Evolutionary conservation across 768 basidiomycete genomes (phyloP).

Genomic region (Paxillus involutus): DNA sequence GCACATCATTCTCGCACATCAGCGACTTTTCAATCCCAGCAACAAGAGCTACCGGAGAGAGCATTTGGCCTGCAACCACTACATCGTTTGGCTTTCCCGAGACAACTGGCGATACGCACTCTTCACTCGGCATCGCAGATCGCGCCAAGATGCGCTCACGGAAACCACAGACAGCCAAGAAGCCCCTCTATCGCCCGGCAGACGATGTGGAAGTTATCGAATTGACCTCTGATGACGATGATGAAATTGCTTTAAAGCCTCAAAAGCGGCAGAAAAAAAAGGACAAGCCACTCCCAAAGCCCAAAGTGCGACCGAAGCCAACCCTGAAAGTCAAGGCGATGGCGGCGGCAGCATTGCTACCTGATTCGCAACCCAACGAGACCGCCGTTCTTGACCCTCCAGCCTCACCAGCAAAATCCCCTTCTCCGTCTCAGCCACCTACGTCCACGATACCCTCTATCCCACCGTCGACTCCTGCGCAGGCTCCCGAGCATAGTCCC

Average conservation of each 20-base stretch:
- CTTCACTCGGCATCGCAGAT: slow-evolving; percentile 48
- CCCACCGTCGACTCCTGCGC: slow-evolving; percentile 22
- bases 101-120: slow-evolving; percentile 16
- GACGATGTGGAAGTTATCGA: slow-evolving; percentile 42
- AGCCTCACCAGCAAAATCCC: slow-evolving; percentile 30
- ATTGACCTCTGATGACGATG: slow-evolving; percentile 44
- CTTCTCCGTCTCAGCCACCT: slow-evolving; percentile 32
- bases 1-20: slow-evolving; percentile 21
- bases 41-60: slow-evolving; percentile 16
- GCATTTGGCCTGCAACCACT: slow-evolving; percentile 16
- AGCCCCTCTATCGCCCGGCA: background rate
- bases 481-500: slow-evolving; percentile 23
- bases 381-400: slow-evolving; percentile 21
- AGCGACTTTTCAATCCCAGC: slow-evolving; percentile 13
- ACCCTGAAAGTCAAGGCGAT: slow-evolving; percentile 17
- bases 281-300: slow-evolving; percentile 25
- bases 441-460: slow-evolving; percentile 31
- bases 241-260: slow-evolving; percentile 35
- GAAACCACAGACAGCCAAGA: slow-evolving; percentile 22
- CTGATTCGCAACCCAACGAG: slow-evolving; percentile 15
- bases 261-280: slow-evolving; percentile 32
- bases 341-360: slow-evolving; percentile 7
- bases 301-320: slow-evolving; percentile 29
- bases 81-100: slow-evolving; percentile 12
- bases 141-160: slow-evolving; percentile 57